These are phyloP conservation scores for Sporobolomyces roseus DNA, from an alignment of 768 basidiomycete species.

Conservation along the genomic window DNA sequence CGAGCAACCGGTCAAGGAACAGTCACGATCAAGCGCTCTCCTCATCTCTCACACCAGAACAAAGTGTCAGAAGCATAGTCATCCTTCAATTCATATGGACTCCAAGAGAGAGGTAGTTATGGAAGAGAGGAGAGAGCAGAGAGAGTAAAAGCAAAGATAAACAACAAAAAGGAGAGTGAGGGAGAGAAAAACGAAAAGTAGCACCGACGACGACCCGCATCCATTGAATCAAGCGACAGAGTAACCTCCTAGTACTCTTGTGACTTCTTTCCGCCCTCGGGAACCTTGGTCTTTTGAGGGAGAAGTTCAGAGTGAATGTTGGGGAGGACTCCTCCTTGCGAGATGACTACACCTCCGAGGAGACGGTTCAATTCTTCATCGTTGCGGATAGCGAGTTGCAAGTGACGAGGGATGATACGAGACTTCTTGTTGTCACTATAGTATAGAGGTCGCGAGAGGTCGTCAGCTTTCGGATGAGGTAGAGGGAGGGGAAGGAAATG, in stretches of 20 bases:
- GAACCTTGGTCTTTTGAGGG: conserved; percentile 60
- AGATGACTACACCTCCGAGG: conserved; percentile 60
- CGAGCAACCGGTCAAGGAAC: too few species aligned
- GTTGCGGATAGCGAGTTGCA: conserved; percentile 75
- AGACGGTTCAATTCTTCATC: conserved; percentile 83
- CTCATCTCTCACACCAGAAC: too few species aligned
- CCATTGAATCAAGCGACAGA: too few species aligned
- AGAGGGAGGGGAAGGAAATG: background rate
- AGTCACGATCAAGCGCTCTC: too few species aligned
- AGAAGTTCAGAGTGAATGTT: background rate
- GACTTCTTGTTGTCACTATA: conserved; percentile 70
- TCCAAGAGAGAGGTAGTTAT: background rate
- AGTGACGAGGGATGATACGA: conserved; percentile 72
- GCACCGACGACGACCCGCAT: too few species aligned
- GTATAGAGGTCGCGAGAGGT: background rate
- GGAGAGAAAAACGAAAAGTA: too few species aligned
- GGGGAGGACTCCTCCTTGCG: background rate
- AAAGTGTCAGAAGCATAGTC: too few species aligned
- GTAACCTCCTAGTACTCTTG: too few species aligned
- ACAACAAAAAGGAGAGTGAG: too few species aligned
- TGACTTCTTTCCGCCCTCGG: too few species aligned
- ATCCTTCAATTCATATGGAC: too few species aligned
- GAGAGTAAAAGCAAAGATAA: too few species aligned
- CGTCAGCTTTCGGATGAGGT: background rate
- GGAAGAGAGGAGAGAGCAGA: background rate